Conservation (phyloP, 2,329 filamentous ascomycete genomes). For the Aspergillus flavus region DNA sequence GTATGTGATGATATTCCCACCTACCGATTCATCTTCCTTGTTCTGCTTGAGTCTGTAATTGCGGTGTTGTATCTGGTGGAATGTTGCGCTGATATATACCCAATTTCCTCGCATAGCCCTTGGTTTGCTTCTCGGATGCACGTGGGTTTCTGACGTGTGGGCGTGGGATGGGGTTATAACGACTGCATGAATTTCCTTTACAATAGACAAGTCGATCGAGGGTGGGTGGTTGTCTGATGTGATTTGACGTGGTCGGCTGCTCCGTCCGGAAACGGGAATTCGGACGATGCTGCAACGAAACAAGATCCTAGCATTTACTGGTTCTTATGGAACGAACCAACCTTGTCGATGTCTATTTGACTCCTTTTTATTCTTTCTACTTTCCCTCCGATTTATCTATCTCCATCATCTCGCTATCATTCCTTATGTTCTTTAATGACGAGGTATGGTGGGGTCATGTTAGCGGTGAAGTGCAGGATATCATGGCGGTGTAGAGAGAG, state of each 20-base stretch:
- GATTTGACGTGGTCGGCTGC: neutral
- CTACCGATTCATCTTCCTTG: constrained; percentile 7
- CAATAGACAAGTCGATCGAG: constrained; percentile 22
- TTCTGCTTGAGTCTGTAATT: constrained; percentile 15
- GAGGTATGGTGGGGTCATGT: neutral
- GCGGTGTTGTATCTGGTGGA: constrained; percentile 21
- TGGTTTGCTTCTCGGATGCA: constrained; percentile 24
- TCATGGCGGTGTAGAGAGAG: neutral
- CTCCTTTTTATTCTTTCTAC: neutral
- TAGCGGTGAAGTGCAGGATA: neutral
- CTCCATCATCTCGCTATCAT: neutral
- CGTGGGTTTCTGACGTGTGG: constrained; percentile 22
- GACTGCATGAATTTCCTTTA: constrained; percentile 31
- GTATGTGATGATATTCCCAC: constrained; percentile 9
- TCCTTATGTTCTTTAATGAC: neutral
- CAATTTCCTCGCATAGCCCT: constrained; percentile 27
- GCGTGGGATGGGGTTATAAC: constrained; percentile 25
- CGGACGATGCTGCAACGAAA: neutral
- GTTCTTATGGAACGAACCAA: neutral
- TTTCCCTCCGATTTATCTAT: neutral
- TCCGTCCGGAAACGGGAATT: neutral
- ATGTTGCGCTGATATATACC: constrained; percentile 31
- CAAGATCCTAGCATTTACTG: neutral
- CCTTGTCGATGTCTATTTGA: neutral
- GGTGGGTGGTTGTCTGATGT: neutral